Percentiles rank a stretch among this genome's conserved stretches.
Evolutionary conservation across 2,329 filamentous ascomycete species (phyloP).

Genomic region (Trichophyton schoenleinii): DNA sequence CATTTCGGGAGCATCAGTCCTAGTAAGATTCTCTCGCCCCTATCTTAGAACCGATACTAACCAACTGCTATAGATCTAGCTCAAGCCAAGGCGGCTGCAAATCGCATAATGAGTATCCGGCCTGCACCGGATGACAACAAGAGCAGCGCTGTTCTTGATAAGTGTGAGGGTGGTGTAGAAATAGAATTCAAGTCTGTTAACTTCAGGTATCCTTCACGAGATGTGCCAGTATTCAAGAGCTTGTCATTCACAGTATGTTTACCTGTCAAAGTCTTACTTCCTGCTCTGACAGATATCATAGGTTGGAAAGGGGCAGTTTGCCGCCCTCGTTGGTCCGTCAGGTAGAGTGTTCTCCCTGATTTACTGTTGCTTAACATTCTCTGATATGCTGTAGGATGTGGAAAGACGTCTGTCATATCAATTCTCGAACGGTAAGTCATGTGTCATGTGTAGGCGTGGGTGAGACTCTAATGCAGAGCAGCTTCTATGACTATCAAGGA

Average conservation of each 20-base stretch:
- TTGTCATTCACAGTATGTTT: slow-evolving; percentile 19
- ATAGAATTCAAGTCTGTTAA: slow-evolving; percentile 24
- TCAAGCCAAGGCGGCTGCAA: slow-evolving; percentile 27
- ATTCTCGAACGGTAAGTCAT: slow-evolving; percentile 29
- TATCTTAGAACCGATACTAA: neutral
- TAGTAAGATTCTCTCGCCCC: slow-evolving; percentile 21
- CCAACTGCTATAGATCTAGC: slow-evolving; percentile 18
- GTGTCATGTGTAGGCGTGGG: neutral
- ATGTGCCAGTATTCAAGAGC: slow-evolving; percentile 20
- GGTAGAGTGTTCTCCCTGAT: slow-evolving; percentile 13
- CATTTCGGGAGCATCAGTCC: slow-evolving; percentile 56
- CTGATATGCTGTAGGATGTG: slow-evolving; percentile 22
- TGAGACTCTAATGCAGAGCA: neutral
- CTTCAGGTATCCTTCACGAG: slow-evolving; percentile 27
- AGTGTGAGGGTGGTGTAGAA: slow-evolving; percentile 16
- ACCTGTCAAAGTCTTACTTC: neutral
- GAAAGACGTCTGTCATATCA: slow-evolving; percentile 36
- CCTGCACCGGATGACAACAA: slow-evolving; percentile 2
- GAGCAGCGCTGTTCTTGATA: neutral
- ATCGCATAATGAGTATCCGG: slow-evolving; percentile 25
- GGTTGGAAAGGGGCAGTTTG: slow-evolving; percentile 31
- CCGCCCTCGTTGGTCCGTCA: slow-evolving; percentile 37
- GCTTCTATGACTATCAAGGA: slow-evolving; percentile 14
- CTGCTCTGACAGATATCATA: slow-evolving; percentile 1
- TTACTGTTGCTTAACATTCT: neutral